These are phyloP conservation scores for Rachicladosporium sp. DNA, from an alignment of 2,329 filamentous ascomycete genomes.

Conservation along the genomic window DNA sequence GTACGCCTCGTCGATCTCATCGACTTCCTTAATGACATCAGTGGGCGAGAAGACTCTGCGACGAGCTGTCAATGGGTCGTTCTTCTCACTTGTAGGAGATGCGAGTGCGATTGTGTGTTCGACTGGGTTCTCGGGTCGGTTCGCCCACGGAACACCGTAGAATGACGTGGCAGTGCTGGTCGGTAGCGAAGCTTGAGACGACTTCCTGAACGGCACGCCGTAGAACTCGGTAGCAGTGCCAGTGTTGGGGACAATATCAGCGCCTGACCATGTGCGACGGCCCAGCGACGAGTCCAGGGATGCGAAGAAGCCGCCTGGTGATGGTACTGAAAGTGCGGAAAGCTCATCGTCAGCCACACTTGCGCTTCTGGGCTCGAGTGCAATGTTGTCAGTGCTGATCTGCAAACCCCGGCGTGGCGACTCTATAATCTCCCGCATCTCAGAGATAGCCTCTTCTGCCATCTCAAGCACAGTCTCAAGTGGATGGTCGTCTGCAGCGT, in stretches of 20 bases:
- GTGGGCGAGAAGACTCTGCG: constrained; percentile 33
- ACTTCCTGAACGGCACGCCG: constrained; percentile 60
- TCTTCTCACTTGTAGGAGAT: constrained; percentile 24
- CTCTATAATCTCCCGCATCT: constrained; percentile 51
- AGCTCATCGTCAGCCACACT: constrained; percentile 49
- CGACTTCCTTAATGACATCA: constrained; percentile 25
- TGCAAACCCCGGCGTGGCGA: constrained; percentile 30
- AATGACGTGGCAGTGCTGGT: constrained; percentile 85
- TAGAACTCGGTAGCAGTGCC: constrained; percentile 91
- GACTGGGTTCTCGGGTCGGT: constrained; percentile 31
- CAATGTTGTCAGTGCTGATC: constrained; percentile 16
- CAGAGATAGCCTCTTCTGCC: constrained; percentile 34
- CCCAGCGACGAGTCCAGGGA: constrained; percentile 58
- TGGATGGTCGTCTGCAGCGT: constrained; percentile 33
- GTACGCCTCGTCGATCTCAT: constrained; percentile 56
- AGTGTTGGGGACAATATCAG: constrained; percentile 56
- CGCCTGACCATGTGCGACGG: constrained; percentile 69
- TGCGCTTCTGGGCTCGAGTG: constrained; percentile 11
- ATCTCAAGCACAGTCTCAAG: constrained; percentile 29
- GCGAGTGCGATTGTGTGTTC: constrained; percentile 58
- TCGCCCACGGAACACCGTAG: constrained; percentile 66
- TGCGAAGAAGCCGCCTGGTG: constrained; percentile 83
- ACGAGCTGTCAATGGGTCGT: constrained; percentile 55
- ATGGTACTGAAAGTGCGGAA: constrained; percentile 76
- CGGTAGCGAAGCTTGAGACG: constrained; percentile 41